phyloP scores from a whole-genome alignment of 2,329 filamentous ascomycete genomes.

The Penicillium polonicum region DNA sequence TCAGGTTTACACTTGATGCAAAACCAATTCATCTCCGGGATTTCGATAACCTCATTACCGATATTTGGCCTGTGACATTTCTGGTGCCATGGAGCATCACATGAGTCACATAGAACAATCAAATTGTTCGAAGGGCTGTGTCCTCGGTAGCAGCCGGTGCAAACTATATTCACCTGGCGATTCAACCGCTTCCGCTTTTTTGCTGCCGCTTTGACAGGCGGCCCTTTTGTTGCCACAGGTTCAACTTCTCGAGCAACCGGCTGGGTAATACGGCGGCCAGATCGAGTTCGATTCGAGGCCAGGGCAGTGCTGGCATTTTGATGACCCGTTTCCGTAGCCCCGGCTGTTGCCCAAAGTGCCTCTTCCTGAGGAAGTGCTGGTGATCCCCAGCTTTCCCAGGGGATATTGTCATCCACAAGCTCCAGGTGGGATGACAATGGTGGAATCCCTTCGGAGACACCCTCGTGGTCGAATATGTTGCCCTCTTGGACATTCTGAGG shows the following conservation, averaged over 20 bases:
- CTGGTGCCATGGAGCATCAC: slow-evolving; percentile 77
- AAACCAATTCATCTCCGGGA: slow-evolving; percentile 69
- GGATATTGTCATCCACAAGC: neutral
- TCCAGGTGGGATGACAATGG: neutral
- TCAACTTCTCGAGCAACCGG: neutral
- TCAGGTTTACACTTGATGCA: slow-evolving; percentile 62
- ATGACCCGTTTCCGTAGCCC: neutral
- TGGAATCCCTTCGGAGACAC: neutral
- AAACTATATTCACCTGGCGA: slow-evolving; percentile 54
- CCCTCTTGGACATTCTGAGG: neutral
- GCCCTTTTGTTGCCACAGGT: neutral
- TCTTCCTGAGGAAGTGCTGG: neutral
- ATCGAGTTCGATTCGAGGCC: slow-evolving; percentile 7
- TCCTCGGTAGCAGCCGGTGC: slow-evolving; percentile 70
- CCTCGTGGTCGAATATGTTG: slow-evolving; percentile 2
- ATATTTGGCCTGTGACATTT: slow-evolving; percentile 76
- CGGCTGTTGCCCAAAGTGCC: neutral
- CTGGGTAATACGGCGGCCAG: slow-evolving; percentile 4
- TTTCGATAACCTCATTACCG: slow-evolving; percentile 64
- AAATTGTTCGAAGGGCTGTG: slow-evolving; percentile 71
- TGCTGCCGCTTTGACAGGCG: slow-evolving; percentile 24
- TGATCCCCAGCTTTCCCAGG: neutral
- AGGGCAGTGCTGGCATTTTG: neutral
- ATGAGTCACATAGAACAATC: slow-evolving; percentile 84
- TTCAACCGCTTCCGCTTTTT: slow-evolving; percentile 58